Conservation (phyloP, 2,329 filamentous ascomycete species). For the Aspergillus glaucus region DNA sequence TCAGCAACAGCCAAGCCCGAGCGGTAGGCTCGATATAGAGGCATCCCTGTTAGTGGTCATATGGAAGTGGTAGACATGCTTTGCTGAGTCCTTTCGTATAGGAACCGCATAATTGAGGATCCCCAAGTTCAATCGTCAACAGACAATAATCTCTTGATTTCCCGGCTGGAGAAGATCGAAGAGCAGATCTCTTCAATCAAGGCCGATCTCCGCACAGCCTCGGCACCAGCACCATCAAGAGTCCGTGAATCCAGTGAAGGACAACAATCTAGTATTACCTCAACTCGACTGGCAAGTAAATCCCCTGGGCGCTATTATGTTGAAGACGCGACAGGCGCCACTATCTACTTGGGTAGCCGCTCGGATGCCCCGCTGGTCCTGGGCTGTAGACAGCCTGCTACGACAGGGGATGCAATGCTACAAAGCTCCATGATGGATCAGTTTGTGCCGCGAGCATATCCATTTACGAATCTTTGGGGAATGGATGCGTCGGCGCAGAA, state of each 20-base stretch:
- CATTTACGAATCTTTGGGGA: slow-evolving; percentile 19
- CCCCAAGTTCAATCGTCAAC: not conserved
- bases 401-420: slow-evolving; percentile 4
- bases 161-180: slow-evolving; percentile 13
- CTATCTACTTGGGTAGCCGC: slow-evolving; percentile 15
- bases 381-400: slow-evolving; percentile 9
- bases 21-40: not conserved
- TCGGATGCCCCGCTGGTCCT: slow-evolving; percentile 15
- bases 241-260: not conserved
- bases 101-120: not conserved
- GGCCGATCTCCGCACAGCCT: slow-evolving; percentile 9
- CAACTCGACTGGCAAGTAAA: slow-evolving; percentile 1
- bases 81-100: not conserved
- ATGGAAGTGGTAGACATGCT: not conserved
- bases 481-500: slow-evolving; percentile 9
- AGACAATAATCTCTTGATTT: slow-evolving; percentile 1
- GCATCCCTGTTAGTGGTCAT: not conserved
- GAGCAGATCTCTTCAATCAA: slow-evolving; percentile 17
- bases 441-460: slow-evolving; percentile 15
- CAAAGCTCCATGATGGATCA: slow-evolving; percentile 11
- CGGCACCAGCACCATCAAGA: not conserved
- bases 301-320: slow-evolving; percentile 14
- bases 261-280: not conserved
- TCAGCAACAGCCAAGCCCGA: not conserved
- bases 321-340: slow-evolving; percentile 18